Evolutionary conservation across 176 grass and related monocot species (phyloP).

Genomic region (barley (Hordeum vulgare)): DNA sequence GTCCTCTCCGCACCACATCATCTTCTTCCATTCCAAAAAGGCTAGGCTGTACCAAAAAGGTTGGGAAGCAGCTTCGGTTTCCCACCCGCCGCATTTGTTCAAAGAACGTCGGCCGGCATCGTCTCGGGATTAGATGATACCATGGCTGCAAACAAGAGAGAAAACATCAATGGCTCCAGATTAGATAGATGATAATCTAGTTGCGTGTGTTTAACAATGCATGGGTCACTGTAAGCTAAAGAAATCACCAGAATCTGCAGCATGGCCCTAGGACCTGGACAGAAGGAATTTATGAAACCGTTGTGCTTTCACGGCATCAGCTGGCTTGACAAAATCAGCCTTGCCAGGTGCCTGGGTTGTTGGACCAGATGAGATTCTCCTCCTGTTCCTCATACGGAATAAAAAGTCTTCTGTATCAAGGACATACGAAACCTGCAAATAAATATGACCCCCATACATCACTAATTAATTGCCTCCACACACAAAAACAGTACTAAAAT

Average conservation of each 20-base stretch:
- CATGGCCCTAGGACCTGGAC: conserved; percentile 21
- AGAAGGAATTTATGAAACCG: conserved; percentile 29
- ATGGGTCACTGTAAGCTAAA: not conserved
- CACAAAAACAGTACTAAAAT: not conserved
- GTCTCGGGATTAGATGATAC: not conserved
- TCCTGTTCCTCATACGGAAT: conserved; percentile 41
- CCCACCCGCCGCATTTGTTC: not conserved
- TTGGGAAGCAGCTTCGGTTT: not conserved
- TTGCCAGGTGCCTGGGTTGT: not conserved
- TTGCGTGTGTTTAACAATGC: not conserved
- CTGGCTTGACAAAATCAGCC: not conserved
- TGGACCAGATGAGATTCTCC: conserved; percentile 23
- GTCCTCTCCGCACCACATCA: not conserved
- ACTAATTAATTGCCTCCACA: not conserved
- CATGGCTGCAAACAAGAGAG: too few species aligned
- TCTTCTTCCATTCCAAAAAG: too few species aligned
- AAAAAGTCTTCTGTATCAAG: conserved; percentile 78
- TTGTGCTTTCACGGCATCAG: conserved; percentile 8
- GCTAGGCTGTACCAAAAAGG: not conserved
- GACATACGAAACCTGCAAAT: conserved; percentile 52
- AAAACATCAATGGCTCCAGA: not conserved
- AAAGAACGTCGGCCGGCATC: not conserved
- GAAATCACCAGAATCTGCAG: conserved; percentile 25
- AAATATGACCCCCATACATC: not conserved
- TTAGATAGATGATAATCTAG: not conserved